A percentile compares a stretch with the other conserved stretches of the same genome.
phyloP scores from a whole-genome alignment of 1,284 basidiomycete genomes.

The Cronartium quercuum region DNA sequence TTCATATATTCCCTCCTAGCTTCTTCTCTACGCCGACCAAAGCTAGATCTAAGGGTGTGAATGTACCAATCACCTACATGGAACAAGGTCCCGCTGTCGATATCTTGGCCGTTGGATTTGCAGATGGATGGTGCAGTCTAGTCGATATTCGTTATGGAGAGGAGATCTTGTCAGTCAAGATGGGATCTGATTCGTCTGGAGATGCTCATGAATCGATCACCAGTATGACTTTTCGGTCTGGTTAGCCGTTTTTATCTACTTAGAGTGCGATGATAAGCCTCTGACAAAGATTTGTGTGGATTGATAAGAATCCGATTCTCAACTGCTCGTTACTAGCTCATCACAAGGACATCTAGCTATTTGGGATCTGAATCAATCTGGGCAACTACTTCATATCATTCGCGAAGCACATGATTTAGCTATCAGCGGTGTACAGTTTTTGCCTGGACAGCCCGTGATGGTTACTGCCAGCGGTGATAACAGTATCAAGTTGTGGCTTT shows the following conservation, averaged over 20 bases:
- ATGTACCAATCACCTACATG: slow-evolving; percentile 64
- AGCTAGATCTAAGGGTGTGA: slow-evolving; percentile 44
- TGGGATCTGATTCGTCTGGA: slow-evolving; percentile 51
- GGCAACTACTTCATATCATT: slow-evolving; percentile 71
- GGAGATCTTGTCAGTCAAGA: slow-evolving; percentile 74
- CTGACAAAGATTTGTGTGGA: slow-evolving; percentile 39
- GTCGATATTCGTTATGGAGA: slow-evolving; percentile 88
- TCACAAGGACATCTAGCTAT: slow-evolving; percentile 78
- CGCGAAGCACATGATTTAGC: slow-evolving; percentile 78
- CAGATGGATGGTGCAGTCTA: slow-evolving; percentile 77
- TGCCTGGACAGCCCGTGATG: slow-evolving; percentile 79
- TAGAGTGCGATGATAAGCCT: slow-evolving; percentile 40
- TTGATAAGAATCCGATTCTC: slow-evolving; percentile 41
- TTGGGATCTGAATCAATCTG: slow-evolving; percentile 81
- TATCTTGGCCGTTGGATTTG: slow-evolving; percentile 82
- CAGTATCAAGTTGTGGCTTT: slow-evolving; percentile 92
- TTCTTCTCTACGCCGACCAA: slow-evolving; percentile 43
- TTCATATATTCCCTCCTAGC: slow-evolving; percentile 10
- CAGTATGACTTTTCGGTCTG: slow-evolving; percentile 77
- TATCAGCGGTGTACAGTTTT: slow-evolving; percentile 75
- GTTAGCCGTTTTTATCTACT: slow-evolving; percentile 53
- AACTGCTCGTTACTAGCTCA: slow-evolving; percentile 73
- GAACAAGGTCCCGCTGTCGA: slow-evolving; percentile 93
- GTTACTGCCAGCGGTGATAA: slow-evolving; percentile 85
- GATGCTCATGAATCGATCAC: slow-evolving; percentile 66